Base-by-base conservation (phyloP, 306 rosid genomes). In the Styphnolobium japonicum region DNA sequence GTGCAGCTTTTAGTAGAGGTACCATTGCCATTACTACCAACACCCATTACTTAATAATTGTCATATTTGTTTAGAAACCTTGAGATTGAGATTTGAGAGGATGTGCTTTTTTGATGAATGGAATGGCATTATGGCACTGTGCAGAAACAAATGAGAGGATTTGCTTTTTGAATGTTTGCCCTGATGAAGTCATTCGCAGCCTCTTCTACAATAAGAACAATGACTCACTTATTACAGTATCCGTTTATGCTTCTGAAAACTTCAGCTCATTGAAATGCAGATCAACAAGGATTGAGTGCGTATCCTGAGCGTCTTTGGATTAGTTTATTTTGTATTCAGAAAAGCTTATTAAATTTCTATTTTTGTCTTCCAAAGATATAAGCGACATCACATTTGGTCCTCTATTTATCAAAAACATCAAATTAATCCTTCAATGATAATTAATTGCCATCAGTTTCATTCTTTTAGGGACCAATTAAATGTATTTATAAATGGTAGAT, bases 231-330 rank as follows among this genome's bases (percentile, higher is more conserved):
- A 93, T 93, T 80, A 93, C 95, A 0, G 98, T 93, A 69, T 93
- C 98, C 1, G 98, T 93, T 75, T 93, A 91, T 89, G 98, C 98
- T 46, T 91, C 95, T 25, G 98, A 93, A 85, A 93, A 89, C 72
- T 93, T 91, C 97, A 88, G 97, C 83, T 93, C 97, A 61, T 85
- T 93, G 89, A 93, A 91, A 84, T 93, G 98, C 82, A 86, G 98
- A 88, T 88, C 93, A 73, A 93, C 97, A 6, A 87, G 97, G 92
- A 93, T 91, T 78, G 97, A 91, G 98, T 93, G 46, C 6, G 97
- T 85, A n/a, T n/a, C n/a, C n/a, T n/a, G n/a, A n/a, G n/a, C n/a
- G n/a, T n/a, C n/a, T n/a, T n/a, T n/a, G n/a, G n/a, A n/a, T n/a
- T n/a, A n/a, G n/a, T n/a, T n/a, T n/a, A n/a, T n/a, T n/a, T n/a